phyloP scores from a whole-genome alignment of 352 stramenopile species.

The Globisporangium emineosum region DNA sequence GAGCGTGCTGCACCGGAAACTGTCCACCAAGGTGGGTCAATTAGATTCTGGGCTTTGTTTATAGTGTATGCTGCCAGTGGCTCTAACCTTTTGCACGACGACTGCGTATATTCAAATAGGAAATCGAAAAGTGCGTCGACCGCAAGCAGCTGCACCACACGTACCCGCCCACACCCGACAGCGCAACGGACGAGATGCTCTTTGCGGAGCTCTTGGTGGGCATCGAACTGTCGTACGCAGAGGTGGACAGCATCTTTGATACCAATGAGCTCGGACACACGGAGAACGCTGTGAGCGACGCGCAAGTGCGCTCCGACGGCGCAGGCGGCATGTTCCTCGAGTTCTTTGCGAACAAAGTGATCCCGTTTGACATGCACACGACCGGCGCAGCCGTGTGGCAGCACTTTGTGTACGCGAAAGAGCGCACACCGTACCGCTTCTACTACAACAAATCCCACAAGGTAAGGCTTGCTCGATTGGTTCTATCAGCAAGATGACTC shows the following conservation, averaged over 20 bases:
- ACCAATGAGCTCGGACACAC: constrained; percentile 24
- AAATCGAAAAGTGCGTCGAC: constrained; percentile 16
- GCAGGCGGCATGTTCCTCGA: constrained; percentile 36
- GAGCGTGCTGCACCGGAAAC: constrained; percentile 14
- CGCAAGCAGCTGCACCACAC: constrained; percentile 11
- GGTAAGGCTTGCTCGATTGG: constrained; percentile 12
- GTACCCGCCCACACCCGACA: constrained; percentile 24
- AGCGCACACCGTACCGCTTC: constrained; percentile 36
- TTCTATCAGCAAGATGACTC: neutral
- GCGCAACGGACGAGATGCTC: constrained; percentile 21
- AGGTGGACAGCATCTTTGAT: constrained; percentile 36
- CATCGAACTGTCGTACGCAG: constrained; percentile 31
- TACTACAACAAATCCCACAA: constrained; percentile 34
- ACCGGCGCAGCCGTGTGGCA: constrained; percentile 39
- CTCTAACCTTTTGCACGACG: neutral
- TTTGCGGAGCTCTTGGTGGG: constrained; percentile 36
- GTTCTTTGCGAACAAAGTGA: constrained; percentile 46
- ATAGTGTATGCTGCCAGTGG: neutral
- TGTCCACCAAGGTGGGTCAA: constrained; percentile 12
- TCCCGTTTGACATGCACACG: constrained; percentile 34
- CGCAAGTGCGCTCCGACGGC: constrained; percentile 31
- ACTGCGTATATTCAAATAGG: constrained; percentile 2
- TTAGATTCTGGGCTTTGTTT: neutral
- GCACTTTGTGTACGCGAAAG: constrained; percentile 40
- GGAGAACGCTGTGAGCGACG: constrained; percentile 33